Percentiles rank a stretch among this genome's conserved stretches.
Conservation (phyloP, 495 filamentous ascomycete species). For the Penicillium salamii region DNA sequence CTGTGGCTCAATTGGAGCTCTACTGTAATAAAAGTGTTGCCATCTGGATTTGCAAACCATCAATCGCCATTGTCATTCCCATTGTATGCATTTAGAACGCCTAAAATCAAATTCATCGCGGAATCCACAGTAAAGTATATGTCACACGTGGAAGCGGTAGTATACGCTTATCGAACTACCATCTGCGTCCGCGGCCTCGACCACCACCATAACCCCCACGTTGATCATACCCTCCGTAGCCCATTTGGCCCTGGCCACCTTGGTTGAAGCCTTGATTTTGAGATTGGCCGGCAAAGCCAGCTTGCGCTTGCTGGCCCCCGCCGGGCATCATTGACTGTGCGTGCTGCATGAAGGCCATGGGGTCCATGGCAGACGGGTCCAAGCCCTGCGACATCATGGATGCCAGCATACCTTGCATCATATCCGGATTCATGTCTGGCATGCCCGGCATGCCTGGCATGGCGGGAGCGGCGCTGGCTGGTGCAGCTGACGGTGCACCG, state of each 20-base stretch:
- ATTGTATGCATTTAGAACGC: slow-evolving; percentile 28
- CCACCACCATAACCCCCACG: slow-evolving; percentile 46
- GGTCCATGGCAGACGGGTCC: slow-evolving; percentile 78
- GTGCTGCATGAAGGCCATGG: slow-evolving; percentile 53
- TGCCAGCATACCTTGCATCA: slow-evolving; percentile 79
- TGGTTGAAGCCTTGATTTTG: slow-evolving; percentile 41
- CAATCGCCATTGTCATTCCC: slow-evolving; percentile 5
- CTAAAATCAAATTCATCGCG: slow-evolving; percentile 14
- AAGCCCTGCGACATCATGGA: slow-evolving; percentile 81
- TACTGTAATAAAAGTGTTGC: background rate
- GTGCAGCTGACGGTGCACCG: slow-evolving; percentile 43
- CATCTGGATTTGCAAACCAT: background rate
- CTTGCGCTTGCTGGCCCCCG: slow-evolving; percentile 39
- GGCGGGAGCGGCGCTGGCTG: slow-evolving; percentile 39
- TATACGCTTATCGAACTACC: slow-evolving; percentile 38
- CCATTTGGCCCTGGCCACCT: slow-evolving; percentile 48
- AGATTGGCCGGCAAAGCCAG: slow-evolving; percentile 32
- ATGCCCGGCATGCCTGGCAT: slow-evolving; percentile 70
- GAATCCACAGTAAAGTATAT: too few relatives aligned
- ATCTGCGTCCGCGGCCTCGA: slow-evolving; percentile 45
- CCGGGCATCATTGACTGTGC: slow-evolving; percentile 52
- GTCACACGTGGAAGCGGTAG: too few relatives aligned
- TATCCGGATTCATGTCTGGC: slow-evolving; percentile 67
- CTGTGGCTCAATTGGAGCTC: slow-evolving; percentile 16
- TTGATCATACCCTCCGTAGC: slow-evolving; percentile 50